Evolutionary conservation across 805 yeast genomes (phyloP).

Genomic region (Hanseniaspora hatyaiensis): DNA sequence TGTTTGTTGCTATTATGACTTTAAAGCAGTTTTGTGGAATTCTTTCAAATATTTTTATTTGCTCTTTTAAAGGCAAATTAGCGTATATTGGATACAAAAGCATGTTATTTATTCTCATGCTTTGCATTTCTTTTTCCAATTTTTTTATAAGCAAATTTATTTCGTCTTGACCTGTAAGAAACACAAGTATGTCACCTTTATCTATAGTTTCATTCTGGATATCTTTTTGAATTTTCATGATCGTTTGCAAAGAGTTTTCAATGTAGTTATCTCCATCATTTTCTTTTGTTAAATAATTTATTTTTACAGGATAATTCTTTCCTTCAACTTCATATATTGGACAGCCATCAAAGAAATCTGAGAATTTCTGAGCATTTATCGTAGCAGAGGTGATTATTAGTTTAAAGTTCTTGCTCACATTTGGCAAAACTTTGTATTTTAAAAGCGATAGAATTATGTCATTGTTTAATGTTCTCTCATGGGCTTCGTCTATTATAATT

Average conservation of each 20-base stretch:
- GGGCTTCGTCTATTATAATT: slow-evolving; percentile 93
- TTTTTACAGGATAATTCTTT: slow-evolving; percentile 80
- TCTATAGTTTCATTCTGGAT: slow-evolving; percentile 33
- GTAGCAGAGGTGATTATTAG: slow-evolving; percentile 88
- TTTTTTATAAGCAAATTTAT: slow-evolving; percentile 73
- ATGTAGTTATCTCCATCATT: slow-evolving; percentile 64
- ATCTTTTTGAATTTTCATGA: slow-evolving; percentile 67
- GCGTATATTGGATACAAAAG: slow-evolving; percentile 82
- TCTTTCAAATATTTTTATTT: slow-evolving; percentile 70
- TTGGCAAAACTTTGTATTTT: slow-evolving; percentile 46
- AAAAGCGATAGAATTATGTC: slow-evolving; percentile 71
- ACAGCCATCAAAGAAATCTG: slow-evolving; percentile 67
- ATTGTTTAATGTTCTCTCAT: slow-evolving; percentile 88
- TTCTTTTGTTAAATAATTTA: slow-evolving; percentile 71
- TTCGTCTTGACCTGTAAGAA: slow-evolving; percentile 93
- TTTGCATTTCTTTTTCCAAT: slow-evolving; percentile 50
- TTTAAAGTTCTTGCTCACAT: slow-evolving; percentile 50
- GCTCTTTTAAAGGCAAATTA: slow-evolving; percentile 76
- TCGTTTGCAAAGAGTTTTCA: slow-evolving; percentile 78
- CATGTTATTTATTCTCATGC: slow-evolving; percentile 46
- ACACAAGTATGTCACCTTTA: slow-evolving; percentile 74
- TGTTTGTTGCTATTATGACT: slow-evolving; percentile 87
- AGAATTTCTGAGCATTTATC: slow-evolving; percentile 77
- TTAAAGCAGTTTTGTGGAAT: slow-evolving; percentile 72
- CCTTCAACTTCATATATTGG: slow-evolving; percentile 89